Evolutionary conservation across 495 filamentous ascomycete species (phyloP).

Genomic region (Trichoderma reesei): DNA sequence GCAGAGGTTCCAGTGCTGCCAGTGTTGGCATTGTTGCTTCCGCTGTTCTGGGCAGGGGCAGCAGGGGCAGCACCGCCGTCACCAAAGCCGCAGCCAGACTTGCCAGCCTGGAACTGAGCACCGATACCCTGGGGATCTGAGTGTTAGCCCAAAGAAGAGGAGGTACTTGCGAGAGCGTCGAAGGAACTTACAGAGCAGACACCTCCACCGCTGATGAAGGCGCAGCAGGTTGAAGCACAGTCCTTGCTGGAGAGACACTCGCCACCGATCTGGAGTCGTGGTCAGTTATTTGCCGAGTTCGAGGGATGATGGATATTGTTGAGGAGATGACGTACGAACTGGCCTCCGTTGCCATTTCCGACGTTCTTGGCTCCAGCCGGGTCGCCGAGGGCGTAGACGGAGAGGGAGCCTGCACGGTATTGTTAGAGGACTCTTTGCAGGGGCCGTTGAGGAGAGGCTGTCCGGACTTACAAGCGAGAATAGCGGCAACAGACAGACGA

Average conservation of each 20-base stretch:
- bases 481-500: constrained; percentile 11
- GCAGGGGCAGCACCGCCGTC: constrained; percentile 28
- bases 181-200: constrained; percentile 13
- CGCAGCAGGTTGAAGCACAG: constrained; percentile 33
- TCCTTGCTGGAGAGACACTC: constrained; percentile 31
- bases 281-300: background rate
- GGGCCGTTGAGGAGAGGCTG: background rate
- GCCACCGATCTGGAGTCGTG: constrained; percentile 23
- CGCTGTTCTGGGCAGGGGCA: constrained; percentile 16
- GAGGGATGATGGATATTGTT: background rate
- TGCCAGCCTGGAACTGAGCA: constrained; percentile 33
- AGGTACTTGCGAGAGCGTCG: constrained; percentile 7
- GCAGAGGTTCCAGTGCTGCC: constrained; percentile 20
- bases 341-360: constrained; percentile 23
- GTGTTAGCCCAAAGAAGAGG: constrained; percentile 17
- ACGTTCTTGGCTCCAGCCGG: constrained; percentile 27
- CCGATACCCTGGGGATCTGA: constrained; percentile 19
- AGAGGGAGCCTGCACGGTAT: constrained; percentile 8
- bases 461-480: constrained; percentile 14
- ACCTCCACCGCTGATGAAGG: constrained; percentile 23
- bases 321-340: constrained; percentile 24
- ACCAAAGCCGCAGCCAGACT: constrained; percentile 38
- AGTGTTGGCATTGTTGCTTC: constrained; percentile 22
- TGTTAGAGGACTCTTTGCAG: constrained; percentile 6
- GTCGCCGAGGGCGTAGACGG: constrained; percentile 19